These are phyloP conservation scores for Blastobotrys terrestris DNA, from an alignment of 805 yeast genomes.

Conservation along the genomic window DNA sequence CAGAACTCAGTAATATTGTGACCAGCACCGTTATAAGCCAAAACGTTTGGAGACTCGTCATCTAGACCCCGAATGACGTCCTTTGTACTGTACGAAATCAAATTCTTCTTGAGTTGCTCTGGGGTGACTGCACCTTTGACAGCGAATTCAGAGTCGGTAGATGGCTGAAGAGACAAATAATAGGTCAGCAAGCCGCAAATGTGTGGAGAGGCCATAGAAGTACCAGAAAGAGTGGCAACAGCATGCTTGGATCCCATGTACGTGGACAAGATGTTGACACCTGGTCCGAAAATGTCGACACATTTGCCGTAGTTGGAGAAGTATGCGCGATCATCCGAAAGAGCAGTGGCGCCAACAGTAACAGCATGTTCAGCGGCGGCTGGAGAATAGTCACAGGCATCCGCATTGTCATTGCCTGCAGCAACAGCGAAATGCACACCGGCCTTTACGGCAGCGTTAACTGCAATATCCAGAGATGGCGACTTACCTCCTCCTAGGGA, in stretches of 20 bases:
- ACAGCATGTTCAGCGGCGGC: slow-evolving; percentile 50
- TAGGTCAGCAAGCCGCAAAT: slow-evolving; percentile 51
- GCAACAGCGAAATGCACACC: slow-evolving; percentile 58
- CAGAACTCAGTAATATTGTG: slow-evolving; percentile 47
- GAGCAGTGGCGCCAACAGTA: slow-evolving; percentile 47
- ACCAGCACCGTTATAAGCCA: slow-evolving; percentile 59
- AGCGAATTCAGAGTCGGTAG: slow-evolving; percentile 43
- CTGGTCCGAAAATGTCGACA: slow-evolving; percentile 51
- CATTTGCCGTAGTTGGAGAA: slow-evolving; percentile 51
- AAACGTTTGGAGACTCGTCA: slow-evolving; percentile 48
- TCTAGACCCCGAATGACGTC: slow-evolving; percentile 42
- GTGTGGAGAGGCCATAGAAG: slow-evolving; percentile 62
- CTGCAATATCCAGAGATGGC: slow-evolving; percentile 51
- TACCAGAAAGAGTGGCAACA: slow-evolving; percentile 51
- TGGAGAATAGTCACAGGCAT: slow-evolving; percentile 56
- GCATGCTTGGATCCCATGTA: slow-evolving; percentile 48
- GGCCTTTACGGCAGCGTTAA: slow-evolving; percentile 50
- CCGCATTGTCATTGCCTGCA: slow-evolving; percentile 57
- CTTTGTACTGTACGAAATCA: slow-evolving; percentile 47
- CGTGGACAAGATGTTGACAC: slow-evolving; percentile 50
- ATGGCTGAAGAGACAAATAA: slow-evolving; percentile 52
- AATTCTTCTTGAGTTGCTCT: slow-evolving; percentile 45
- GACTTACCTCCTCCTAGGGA: slow-evolving; percentile 56
- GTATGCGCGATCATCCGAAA: slow-evolving; percentile 41
- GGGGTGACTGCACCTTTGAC: slow-evolving; percentile 44